Base-by-base conservation (phyloP, 1,139 yeast species). In the Lodderomyces orthopsilosis region DNA sequence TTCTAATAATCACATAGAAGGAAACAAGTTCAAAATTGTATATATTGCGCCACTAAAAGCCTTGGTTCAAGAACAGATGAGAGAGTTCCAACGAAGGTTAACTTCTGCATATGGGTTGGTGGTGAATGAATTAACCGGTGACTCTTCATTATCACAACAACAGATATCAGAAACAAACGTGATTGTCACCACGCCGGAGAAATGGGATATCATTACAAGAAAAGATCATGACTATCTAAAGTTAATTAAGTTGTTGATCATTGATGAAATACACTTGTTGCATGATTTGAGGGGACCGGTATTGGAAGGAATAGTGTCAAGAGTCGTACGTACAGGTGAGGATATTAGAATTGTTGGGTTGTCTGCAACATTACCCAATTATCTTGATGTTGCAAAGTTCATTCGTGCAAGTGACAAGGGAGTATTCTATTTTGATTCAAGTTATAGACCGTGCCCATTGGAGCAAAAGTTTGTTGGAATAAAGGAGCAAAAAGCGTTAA, bases 281-380 rank as follows among this genome's bases (percentile, higher is more conserved):
- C 97, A 93, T 59, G 98, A 93, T 57, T 90, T 85, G 53, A 81
- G 98, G 70, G 98, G 98, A 4, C 96, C 98, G 0, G 98, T 91
- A 0, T 58, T 93, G 43, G 98, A 93, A 59, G 81, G 86, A 56
- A 83, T 93, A 41, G 93, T 93, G 2, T 80, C 95, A 3, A 74
- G 98, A 55, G 77, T 88, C 0, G 56, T 83, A 28, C 65, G 88
- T 47, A 70, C 70, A 38, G 60, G 64, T 2, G 77, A 74, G 43
- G 74, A 74, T 6, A 81, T 81, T 1, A 71, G 98, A 48, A 63
- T 93, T 10, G 82, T 93, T 10, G 98, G 96, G 0, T 69, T 93
- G 18, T 91, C 98, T 0, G 98, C 98, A 0, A 93, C 98, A 0
- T 74, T 93, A 45, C 98, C 98, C 0, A 93, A 93, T 57, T 93